A percentile compares a stretch with the other conserved stretches of the same genome.
These are phyloP conservation scores for Pleoardoris graminearum DNA, from an alignment of 2,329 filamentous ascomycete genomes.

Conservation along the genomic window DNA sequence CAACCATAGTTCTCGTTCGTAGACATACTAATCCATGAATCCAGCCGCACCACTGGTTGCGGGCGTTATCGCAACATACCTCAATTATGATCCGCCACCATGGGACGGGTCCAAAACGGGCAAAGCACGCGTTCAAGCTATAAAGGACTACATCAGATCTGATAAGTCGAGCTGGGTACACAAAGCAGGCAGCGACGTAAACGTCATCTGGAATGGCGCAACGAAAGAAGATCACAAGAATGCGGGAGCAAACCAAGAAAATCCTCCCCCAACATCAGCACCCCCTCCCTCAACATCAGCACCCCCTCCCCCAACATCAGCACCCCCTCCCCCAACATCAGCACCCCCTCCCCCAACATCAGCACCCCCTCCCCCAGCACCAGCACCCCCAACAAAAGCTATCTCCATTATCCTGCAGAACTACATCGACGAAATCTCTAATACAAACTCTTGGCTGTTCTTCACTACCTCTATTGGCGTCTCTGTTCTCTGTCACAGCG, in stretches of 20 bases:
- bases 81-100: conserved; percentile 7
- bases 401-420: neutral
- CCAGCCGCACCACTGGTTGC: conserved; percentile 13
- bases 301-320: too few relatives aligned
- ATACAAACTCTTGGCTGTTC: neutral
- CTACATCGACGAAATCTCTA: neutral
- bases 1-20: neutral
- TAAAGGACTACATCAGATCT: conserved; percentile 9
- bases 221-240: conserved; percentile 10
- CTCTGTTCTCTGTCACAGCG: neutral
- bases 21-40: neutral
- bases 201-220: conserved; percentile 18
- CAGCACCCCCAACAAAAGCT: too few relatives aligned
- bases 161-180: conserved; percentile 12
- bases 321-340: too few relatives aligned
- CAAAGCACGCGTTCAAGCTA: conserved; percentile 11
- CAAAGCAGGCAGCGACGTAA: conserved; percentile 2
- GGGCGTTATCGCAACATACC: conserved; percentile 15
- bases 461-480: neutral
- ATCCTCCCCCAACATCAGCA: too few relatives aligned
- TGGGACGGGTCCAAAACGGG: conserved; percentile 6
- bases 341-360: too few relatives aligned
- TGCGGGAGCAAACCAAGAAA: conserved; percentile 5
- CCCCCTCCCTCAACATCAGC: too few relatives aligned
- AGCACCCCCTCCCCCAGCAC: too few relatives aligned